Percentiles rank a stretch among this genome's conserved stretches.
Conservation (phyloP, 192 early-diverging fungal genomes). For the Coemansia sp. region DNA sequence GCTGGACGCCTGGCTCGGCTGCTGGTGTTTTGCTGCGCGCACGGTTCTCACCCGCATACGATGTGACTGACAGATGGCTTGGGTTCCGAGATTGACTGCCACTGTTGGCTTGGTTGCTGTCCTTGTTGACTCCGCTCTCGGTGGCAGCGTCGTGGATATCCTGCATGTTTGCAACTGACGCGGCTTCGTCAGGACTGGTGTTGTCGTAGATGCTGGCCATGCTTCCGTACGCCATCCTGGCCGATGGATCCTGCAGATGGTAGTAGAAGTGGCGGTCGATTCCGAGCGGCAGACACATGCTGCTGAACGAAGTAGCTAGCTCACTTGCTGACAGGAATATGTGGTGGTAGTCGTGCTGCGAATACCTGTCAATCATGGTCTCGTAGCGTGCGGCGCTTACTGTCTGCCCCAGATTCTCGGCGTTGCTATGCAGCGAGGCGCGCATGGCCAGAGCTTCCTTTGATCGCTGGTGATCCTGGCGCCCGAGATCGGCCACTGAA, state of each 20-base stretch:
- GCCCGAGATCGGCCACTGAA: constrained; percentile 15
- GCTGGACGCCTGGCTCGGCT: too few species aligned
- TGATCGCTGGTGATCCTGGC: constrained; percentile 7
- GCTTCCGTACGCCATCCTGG: constrained; percentile 23
- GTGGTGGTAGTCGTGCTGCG: constrained; percentile 40
- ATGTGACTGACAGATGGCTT: neutral
- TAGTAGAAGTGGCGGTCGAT: constrained; percentile 36
- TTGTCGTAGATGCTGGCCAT: constrained; percentile 21
- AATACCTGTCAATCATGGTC: constrained; percentile 40
- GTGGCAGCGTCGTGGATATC: too few species aligned
- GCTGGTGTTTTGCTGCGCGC: neutral
- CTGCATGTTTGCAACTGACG: neutral
- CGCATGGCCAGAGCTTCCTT: constrained; percentile 12
- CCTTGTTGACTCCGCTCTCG: too few species aligned
- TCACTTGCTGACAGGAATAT: constrained; percentile 27
- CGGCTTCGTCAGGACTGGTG: too few species aligned
- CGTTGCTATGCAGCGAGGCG: neutral
- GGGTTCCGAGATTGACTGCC: neutral
- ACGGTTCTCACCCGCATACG: constrained; percentile 2
- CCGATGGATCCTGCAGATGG: constrained; percentile 22
- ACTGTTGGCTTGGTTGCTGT: too few species aligned
- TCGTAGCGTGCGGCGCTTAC: constrained; percentile 49
- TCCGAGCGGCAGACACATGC: constrained; percentile 49
- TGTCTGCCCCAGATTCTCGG: constrained; percentile 28
- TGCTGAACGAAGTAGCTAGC: constrained; percentile 33